These are phyloP conservation scores for Penicillium corylophilum DNA, from an alignment of 2,329 filamentous ascomycete species.

Conservation along the genomic window DNA sequence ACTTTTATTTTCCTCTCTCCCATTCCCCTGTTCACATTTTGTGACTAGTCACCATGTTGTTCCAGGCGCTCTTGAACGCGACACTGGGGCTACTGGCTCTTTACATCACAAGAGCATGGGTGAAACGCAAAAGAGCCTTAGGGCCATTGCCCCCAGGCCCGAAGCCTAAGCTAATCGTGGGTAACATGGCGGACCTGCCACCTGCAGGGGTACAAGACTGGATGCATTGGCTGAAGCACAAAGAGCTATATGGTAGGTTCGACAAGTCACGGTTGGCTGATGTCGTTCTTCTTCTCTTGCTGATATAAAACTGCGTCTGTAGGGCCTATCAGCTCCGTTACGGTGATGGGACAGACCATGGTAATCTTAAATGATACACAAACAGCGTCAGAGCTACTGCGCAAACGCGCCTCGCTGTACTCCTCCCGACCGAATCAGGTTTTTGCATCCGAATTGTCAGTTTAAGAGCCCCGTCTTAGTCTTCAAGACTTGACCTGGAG, in stretches of 20 bases:
- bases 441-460: conserved; percentile 41
- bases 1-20: too few relatives aligned
- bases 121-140: too few relatives aligned
- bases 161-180: conserved; percentile 16
- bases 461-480: too few relatives aligned
- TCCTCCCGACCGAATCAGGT: conserved; percentile 33
- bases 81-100: too few relatives aligned
- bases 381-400: conserved; percentile 36
- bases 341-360: conserved; percentile 37
- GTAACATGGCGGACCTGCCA: conserved; percentile 53
- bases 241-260: conserved; percentile 40
- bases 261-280: background rate
- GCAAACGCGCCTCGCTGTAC: conserved; percentile 30
- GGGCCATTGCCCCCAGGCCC: too few relatives aligned
- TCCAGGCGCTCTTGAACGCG: too few relatives aligned
- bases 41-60: too few relatives aligned
- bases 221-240: conserved; percentile 47
- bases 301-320: background rate
- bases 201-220: conserved; percentile 38
- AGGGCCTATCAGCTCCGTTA: conserved; percentile 41
- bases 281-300: too few relatives aligned
- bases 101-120: too few relatives aligned
- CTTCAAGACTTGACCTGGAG: too few relatives aligned
- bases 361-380: conserved; percentile 38
- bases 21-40: too few relatives aligned